These are phyloP conservation scores for Colletotrichum chlorophyti DNA, from an alignment of 2,329 filamentous ascomycete genomes.

Conservation along the genomic window DNA sequence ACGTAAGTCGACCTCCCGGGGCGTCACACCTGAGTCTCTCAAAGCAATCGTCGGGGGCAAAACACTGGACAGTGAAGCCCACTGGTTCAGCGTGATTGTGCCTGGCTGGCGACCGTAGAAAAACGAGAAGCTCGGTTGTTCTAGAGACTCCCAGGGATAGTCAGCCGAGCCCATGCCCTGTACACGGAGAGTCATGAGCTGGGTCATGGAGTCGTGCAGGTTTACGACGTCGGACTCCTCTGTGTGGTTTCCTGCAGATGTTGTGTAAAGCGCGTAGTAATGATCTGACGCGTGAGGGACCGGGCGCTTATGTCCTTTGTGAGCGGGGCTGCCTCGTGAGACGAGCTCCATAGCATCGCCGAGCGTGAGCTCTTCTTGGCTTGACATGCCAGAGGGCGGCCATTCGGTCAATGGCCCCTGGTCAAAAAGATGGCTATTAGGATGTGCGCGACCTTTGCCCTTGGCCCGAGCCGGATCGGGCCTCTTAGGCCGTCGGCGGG, in stretches of 20 bases:
- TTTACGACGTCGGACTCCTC: slow-evolving; percentile 55
- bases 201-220: slow-evolving; percentile 61
- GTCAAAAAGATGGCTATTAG: slow-evolving; percentile 38
- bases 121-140: slow-evolving; percentile 76
- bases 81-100: slow-evolving; percentile 76
- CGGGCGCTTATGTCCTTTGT: slow-evolving; percentile 59
- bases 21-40: slow-evolving; percentile 62
- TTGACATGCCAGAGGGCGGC: slow-evolving; percentile 61
- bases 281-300: slow-evolving; percentile 62
- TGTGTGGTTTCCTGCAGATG: slow-evolving; percentile 52
- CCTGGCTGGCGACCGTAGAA: slow-evolving; percentile 71
- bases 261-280: slow-evolving; percentile 64
- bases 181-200: slow-evolving; percentile 63
- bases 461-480: slow-evolving; percentile 44
- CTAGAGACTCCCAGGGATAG: slow-evolving; percentile 73
- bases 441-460: slow-evolving; percentile 46
- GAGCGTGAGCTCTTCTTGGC: slow-evolving; percentile 57
- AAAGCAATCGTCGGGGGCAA: slow-evolving; percentile 63
- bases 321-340: slow-evolving; percentile 61
- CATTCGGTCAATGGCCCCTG: slow-evolving; percentile 55
- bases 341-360: slow-evolving; percentile 64
- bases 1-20: slow-evolving; percentile 66
- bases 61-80: slow-evolving; percentile 65
- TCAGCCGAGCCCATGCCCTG: slow-evolving; percentile 48
- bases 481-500: slow-evolving; percentile 51